Percentiles rank a stretch among this genome's conserved stretches.
phyloP scores from a whole-genome alignment of 1,139 yeast species.

The Lodderomyces margitis region DNA sequence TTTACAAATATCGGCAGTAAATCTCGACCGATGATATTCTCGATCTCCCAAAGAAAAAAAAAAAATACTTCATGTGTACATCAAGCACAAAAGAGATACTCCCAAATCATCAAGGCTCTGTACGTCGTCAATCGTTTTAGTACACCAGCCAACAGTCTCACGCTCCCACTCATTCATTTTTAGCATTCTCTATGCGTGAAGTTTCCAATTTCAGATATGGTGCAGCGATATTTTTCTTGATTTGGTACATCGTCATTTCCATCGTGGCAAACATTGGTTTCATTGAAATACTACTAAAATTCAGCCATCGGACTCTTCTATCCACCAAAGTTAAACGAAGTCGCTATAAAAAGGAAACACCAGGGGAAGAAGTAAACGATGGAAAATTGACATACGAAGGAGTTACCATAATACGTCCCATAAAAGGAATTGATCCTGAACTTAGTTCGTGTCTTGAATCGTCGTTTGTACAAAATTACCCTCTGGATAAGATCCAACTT shows the following conservation, averaged over 20 bases:
- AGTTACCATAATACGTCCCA: slow-evolving; percentile 78
- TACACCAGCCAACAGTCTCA: too few species aligned
- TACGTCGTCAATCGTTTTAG: too few species aligned
- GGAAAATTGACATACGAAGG: slow-evolving; percentile 43
- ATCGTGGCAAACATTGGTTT: slow-evolving; percentile 48
- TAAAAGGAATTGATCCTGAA: slow-evolving; percentile 82
- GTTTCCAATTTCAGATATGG: not conserved
- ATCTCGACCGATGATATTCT: not conserved
- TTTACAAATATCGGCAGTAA: not conserved
- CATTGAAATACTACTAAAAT: slow-evolving; percentile 40
- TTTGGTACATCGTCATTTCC: slow-evolving; percentile 48
- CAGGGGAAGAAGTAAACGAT: slow-evolving; percentile 7
- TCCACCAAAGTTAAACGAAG: not conserved
- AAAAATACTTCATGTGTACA: too few species aligned
- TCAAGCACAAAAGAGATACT: too few species aligned
- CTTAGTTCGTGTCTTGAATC: slow-evolving; percentile 66
- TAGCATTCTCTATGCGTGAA: slow-evolving; percentile 1
- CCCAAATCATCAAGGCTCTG: not conserved
- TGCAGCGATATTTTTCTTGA: slow-evolving; percentile 20
- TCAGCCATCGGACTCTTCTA: slow-evolving; percentile 26
- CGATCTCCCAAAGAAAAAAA: not conserved
- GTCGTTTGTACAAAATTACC: slow-evolving; percentile 68
- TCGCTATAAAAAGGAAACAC: not conserved
- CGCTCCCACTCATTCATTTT: not conserved
- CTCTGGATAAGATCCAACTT: slow-evolving; percentile 57